Base-by-base conservation (phyloP, 192 early-diverging fungal species). In the Paraglomus brasilianum region DNA sequence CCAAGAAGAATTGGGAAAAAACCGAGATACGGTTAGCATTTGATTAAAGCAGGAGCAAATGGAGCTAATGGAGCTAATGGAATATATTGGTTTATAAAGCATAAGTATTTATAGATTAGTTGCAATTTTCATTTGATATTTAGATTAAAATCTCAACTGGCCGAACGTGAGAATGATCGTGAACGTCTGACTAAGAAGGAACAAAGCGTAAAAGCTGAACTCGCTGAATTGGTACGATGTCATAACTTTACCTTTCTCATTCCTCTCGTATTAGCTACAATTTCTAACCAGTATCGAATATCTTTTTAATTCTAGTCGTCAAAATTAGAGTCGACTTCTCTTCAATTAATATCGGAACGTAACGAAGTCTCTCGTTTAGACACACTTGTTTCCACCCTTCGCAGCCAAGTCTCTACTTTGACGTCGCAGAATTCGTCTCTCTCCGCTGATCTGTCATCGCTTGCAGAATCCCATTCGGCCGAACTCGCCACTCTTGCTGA, bases 1-100 rank as follows among this genome's bases (percentile, higher is more conserved):
- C 72, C 9, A 45, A 63, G 10, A 81, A 76, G 48, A 73, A 71
- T 46, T 67, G 76, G 52, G 79, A 81, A 65, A 67, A 74, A 11
- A 56, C 71, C 17, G 79, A 80, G 21, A 40, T 72, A 61, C 75
- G 70, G 79, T 78, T 57, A 61, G 38, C 10, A 42, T 15, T 30
- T 30, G 30, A 3, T 30, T 30, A 30, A 30, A 30, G 3, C 30
- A 30, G 30, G 30, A 7, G 2, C 38, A 6, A 5, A 41, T 59
- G 19, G 0, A 48, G n/a, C n/a, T 47, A 40, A 58, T 58, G 40
- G n/a, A 7, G 2, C 38, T 14, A 5, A 41, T 59, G 19, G 0
- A 48, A 17, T 6, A 1, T 17, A 59, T 41, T 13, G 30, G 36
- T 59, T 59, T 19, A 41, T 8, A n/a, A 63, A 24, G 15, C 15